Percentiles rank a stretch among this genome's conserved stretches.
These are phyloP conservation scores for Fagus sylvatica DNA, from an alignment of 306 rosid genomes.

Conservation along the genomic window DNA sequence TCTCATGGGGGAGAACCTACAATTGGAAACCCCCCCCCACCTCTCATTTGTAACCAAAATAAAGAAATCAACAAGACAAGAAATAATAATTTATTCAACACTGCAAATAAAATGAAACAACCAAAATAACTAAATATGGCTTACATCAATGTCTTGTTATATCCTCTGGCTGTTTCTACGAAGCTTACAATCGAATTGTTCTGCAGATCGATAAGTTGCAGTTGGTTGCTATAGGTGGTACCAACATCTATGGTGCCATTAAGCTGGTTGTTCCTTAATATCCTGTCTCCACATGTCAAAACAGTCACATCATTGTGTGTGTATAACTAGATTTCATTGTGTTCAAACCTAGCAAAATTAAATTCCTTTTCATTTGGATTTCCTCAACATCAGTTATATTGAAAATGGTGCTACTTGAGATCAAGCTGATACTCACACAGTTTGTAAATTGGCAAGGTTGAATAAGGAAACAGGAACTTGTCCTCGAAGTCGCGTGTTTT, in stretches of 20 bases:
- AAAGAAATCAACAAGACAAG: background rate
- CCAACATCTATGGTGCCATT: constrained; percentile 29
- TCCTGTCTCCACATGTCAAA: constrained; percentile 15
- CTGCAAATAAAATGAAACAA: background rate
- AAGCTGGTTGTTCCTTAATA: constrained; percentile 32
- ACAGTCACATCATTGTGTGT: background rate
- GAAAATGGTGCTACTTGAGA: background rate
- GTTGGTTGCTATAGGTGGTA: background rate
- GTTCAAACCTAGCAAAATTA: background rate
- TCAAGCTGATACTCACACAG: constrained; percentile 32
- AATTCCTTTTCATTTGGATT: background rate
- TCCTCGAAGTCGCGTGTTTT: too few relatives aligned
- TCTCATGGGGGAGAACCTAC: background rate
- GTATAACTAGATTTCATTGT: background rate
- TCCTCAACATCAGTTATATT: background rate
- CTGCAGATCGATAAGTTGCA: constrained; percentile 26
- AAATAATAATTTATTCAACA: background rate
- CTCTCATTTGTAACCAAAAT: too few relatives aligned
- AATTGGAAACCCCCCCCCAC: too few relatives aligned
- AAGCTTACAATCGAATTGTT: constrained; percentile 7
- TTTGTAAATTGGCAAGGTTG: constrained; percentile 23
- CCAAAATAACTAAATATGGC: too few relatives aligned
- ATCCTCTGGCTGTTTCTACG: too few relatives aligned
- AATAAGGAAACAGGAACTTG: background rate
- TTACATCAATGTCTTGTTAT: constrained; percentile 17